These are phyloP conservation scores for Leccinum ochraceum DNA, from an alignment of 768 basidiomycete genomes.

Conservation along the genomic window DNA sequence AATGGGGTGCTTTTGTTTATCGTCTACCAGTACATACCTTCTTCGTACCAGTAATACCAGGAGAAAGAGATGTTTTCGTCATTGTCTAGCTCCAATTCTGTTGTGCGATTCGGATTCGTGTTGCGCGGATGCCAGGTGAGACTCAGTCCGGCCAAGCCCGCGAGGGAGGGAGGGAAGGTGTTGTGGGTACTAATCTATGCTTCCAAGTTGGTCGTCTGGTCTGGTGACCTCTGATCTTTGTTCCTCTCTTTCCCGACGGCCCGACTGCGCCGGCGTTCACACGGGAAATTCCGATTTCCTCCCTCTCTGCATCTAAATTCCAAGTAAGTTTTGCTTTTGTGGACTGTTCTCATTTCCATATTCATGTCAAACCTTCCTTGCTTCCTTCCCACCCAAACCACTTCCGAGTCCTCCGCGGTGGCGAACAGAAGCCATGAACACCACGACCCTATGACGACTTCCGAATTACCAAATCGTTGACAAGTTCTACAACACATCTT, in stretches of 20 bases:
- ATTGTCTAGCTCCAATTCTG: neutral
- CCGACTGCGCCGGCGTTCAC: neutral
- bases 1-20: no score
- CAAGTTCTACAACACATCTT: neutral
- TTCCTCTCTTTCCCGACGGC: neutral
- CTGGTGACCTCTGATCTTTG: neutral
- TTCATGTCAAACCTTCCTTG: neutral
- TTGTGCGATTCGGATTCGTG: no score
- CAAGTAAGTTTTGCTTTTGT: neutral
- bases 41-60: neutral
- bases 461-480: neutral
- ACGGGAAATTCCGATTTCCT: neutral
- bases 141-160: neutral
- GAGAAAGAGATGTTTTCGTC: neutral
- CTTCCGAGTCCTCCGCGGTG: neutral
- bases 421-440: neutral
- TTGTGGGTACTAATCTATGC: neutral
- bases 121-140: no score
- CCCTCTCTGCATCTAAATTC: neutral
- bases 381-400: neutral
- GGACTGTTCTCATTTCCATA: neutral
- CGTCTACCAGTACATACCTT: neutral
- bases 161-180: neutral
- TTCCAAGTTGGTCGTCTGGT: no score
- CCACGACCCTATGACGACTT: neutral